Evolutionary conservation across 2,329 filamentous ascomycete species (phyloP).

Genomic region (Conoideocrella luteorostrata): DNA sequence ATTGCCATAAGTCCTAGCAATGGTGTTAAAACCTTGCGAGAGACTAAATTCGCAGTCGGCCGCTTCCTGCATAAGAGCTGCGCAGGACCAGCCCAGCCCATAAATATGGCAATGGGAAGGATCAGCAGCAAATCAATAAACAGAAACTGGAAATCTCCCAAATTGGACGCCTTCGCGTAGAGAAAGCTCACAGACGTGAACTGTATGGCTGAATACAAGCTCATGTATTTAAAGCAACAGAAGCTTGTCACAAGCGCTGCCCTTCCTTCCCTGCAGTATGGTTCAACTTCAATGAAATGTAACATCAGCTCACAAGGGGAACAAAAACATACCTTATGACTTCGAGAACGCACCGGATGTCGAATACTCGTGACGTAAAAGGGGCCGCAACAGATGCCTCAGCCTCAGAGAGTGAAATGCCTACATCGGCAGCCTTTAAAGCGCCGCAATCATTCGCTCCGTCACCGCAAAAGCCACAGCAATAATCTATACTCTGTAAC

Average conservation of each 20-base stretch:
- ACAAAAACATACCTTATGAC: conserved; percentile 63
- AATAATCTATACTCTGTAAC: conserved; percentile 92
- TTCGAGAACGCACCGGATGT: conserved; percentile 90
- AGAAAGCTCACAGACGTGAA: conserved; percentile 96
- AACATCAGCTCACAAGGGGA: neutral
- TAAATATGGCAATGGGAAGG: conserved; percentile 93
- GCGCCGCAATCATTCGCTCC: conserved; percentile 97
- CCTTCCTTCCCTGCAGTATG: conserved; percentile 64
- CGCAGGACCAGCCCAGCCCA: conserved; percentile 93
- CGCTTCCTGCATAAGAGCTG: conserved; percentile 72
- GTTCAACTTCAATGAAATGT: conserved; percentile 16
- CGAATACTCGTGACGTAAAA: conserved; percentile 91
- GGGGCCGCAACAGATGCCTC: conserved; percentile 98
- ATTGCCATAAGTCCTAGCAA: conserved; percentile 83
- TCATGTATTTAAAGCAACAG: conserved; percentile 99
- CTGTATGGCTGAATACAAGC: conserved; percentile 96
- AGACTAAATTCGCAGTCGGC: conserved; percentile 87
- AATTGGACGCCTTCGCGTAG: conserved; percentile 86
- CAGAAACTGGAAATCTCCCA: conserved; percentile 96
- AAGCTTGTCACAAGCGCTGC: conserved; percentile 97
- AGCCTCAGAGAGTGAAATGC: conserved; percentile 92
- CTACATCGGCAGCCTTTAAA: conserved; percentile 93
- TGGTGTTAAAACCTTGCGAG: conserved; percentile 83
- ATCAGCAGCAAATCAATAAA: conserved; percentile 93
- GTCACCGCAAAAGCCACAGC: conserved; percentile 92